A percentile compares a stretch with the other conserved stretches of the same genome.
Evolutionary conservation across 257 asterid species (phyloP).

Genomic region (Nyctanthes arbortristis): DNA sequence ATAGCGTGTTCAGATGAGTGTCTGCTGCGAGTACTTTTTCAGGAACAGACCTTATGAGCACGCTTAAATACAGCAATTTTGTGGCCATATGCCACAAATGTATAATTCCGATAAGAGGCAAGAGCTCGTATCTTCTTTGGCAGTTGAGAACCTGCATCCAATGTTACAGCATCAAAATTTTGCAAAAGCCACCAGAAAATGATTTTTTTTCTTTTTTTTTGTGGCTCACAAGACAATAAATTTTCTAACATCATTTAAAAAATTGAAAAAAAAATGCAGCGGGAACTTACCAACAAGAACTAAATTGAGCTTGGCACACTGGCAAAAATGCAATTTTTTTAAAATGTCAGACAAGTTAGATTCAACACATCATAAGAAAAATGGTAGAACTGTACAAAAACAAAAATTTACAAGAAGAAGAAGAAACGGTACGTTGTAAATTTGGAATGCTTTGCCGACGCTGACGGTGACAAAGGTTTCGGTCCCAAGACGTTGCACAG

Average conservation of each 20-base stretch:
- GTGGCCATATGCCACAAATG: conserved; percentile 89
- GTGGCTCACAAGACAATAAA: neutral
- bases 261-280: neutral
- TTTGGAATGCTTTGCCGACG: conserved; percentile 86
- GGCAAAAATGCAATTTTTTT: conserved; percentile 16
- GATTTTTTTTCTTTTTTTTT: neutral
- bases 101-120: conserved; percentile 77
- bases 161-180: conserved; percentile 11
- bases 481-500: conserved; percentile 82
- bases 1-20: neutral
- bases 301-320: conserved; percentile 88
- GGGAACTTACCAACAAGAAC: conserved; percentile 77
- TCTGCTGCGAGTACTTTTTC: neutral
- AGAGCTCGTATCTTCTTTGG: conserved; percentile 96
- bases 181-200: neutral
- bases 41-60: conserved; percentile 66
- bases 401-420: neutral
- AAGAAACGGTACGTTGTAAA: conserved; percentile 57
- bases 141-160: conserved; percentile 73
- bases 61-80: conserved; percentile 78
- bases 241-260: neutral
- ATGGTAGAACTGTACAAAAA: neutral
- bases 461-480: conserved; percentile 94
- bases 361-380: neutral
- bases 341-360: conserved; percentile 21